Evolutionary conservation across 148 eudicot genomes (phyloP), one percentile per base, ranked within the genome.

Genomic region (Rhododendron vialii): DNA sequence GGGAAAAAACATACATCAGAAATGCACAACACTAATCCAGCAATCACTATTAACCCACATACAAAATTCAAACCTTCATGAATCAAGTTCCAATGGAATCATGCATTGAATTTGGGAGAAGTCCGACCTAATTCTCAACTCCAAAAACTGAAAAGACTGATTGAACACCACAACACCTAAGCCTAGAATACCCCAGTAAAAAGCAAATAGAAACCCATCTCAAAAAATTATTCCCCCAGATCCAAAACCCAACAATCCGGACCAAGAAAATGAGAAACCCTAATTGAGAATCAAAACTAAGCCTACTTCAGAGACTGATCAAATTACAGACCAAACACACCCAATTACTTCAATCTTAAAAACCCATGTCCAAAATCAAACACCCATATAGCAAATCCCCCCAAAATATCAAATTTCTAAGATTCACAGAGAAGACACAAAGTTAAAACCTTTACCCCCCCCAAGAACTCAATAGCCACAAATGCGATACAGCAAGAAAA

Each of bases 401-500:
- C 9, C 41, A 71, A 41, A 80, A 38, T 20, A 84, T 47, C 80
- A 84, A 17, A 36, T 84, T 36, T 50, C 20, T 13, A 41, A 28
- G 57, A 84, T 35, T 84, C 35, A 59, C 36, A 57, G 26, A 80
- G 55, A 80, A 55, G 14, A 80, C 63, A 88, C 18, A 80, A 69
- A 82, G 18, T 50, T 82, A 76, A 41, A 78, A 89, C 78, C 86
- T 41, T 28, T 20, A 87, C 50, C 50, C 69, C 75, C 84, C 13
- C 14, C 26, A 53, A n/a, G 43, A 75, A 65, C 82, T 75, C 63
- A 17, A 84, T 47, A n/a, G 51, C 38, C 73, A 69, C n/a, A 86
- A 86, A 84, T 89, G 88, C 78, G 28, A 83, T 85, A 89, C 73
- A 85, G 82, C 82, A 15, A 83, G 76, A 55, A 80, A 89, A 79